Conservation (phyloP, 2,329 filamentous ascomycete genomes). For the Whalleya microplaca region DNA sequence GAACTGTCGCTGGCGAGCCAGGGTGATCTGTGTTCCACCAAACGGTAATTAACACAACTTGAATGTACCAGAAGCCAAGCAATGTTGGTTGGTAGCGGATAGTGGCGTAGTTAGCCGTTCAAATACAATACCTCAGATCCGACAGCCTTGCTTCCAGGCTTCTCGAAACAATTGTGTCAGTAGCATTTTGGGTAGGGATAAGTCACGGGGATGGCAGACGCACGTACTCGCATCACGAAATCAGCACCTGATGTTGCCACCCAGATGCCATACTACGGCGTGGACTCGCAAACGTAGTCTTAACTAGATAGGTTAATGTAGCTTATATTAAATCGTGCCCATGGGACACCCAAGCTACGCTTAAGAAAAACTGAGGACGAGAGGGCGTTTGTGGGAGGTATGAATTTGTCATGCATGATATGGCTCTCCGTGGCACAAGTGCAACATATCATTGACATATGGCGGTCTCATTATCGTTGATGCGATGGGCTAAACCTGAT, state of each 20-base stretch:
- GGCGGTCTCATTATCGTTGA: neutral
- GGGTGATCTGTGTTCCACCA: neutral
- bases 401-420: neutral
- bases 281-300: neutral
- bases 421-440: neutral
- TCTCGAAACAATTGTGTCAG: conserved; percentile 10
- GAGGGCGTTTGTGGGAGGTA: neutral
- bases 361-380: too few species aligned
- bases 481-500: neutral
- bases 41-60: neutral
- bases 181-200: conserved; percentile 1
- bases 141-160: neutral
- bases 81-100: conserved; percentile 21
- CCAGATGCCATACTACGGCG: neutral
- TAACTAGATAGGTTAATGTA: neutral
- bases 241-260: conserved; percentile 26
- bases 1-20: neutral
- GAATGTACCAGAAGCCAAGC: conserved; percentile 15
- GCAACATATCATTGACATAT: neutral
- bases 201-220: conserved; percentile 17
- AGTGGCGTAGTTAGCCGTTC: conserved; percentile 12
- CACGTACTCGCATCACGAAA: conserved; percentile 26
- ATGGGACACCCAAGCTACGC: too few species aligned
- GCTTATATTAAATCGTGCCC: neutral
- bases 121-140: conserved; percentile 4